Evolutionary conservation across 345 rosid genomes (phyloP).

Genomic region (Aurinia saxatilis): DNA sequence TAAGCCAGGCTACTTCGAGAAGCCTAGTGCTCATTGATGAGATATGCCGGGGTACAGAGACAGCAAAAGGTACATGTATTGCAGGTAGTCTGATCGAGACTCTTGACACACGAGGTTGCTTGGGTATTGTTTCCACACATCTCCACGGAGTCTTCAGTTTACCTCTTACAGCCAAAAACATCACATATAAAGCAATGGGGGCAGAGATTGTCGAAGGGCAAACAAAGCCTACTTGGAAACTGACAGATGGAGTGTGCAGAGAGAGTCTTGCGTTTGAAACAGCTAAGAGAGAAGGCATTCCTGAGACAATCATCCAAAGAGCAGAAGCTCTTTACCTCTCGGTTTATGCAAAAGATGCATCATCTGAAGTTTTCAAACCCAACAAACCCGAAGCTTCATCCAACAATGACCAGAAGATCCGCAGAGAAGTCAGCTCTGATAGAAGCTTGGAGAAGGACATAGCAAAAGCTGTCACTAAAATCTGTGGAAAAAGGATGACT

Average conservation of each 20-base stretch:
- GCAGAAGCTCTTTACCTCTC: constrained; percentile 75
- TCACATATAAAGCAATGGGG: constrained; percentile 78
- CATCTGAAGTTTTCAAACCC: constrained; percentile 17
- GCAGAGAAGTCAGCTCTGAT: constrained; percentile 22
- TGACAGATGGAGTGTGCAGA: constrained; percentile 79
- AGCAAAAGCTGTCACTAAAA: constrained; percentile 34
- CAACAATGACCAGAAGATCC: constrained; percentile 13
- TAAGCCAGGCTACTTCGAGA: constrained; percentile 64
- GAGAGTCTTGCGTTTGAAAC: constrained; percentile 99
- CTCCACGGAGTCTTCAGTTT: constrained; percentile 78
- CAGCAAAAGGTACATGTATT: constrained; percentile 91
- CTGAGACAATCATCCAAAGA: constrained; percentile 60
- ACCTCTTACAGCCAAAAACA: constrained; percentile 57
- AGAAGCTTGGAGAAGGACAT: constrained; percentile 38
- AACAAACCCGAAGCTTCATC: constrained; percentile 16
- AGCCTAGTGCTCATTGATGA: constrained; percentile 92
- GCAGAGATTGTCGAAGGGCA: constrained; percentile 60
- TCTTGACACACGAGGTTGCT: constrained; percentile 73
- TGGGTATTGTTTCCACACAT: constrained; percentile 92
- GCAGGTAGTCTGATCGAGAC: constrained; percentile 88
- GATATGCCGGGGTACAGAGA: constrained; percentile 98
- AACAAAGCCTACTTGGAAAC: constrained; percentile 82
- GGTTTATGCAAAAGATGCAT: constrained; percentile 14
- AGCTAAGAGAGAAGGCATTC: constrained; percentile 88
- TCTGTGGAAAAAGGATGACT: constrained; percentile 49